A percentile compares a stretch with the other conserved stretches of the same genome.
phyloP scores from a whole-genome alignment of 2,329 filamentous ascomycete species.

The Elsinoe fawcettii region DNA sequence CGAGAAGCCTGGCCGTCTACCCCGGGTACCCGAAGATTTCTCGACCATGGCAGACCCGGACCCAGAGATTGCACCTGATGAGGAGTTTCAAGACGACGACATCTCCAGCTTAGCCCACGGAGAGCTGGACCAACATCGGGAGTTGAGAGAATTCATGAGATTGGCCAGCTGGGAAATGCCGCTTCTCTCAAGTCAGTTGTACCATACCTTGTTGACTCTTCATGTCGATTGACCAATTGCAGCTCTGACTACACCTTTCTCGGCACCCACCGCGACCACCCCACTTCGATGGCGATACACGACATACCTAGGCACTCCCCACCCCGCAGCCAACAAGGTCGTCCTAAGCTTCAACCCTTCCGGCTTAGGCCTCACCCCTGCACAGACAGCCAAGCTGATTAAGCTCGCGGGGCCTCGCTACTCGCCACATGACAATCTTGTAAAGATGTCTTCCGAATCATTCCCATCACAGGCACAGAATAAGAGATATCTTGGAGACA shows the following conservation, averaged over 20 bases:
- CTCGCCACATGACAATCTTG: constrained; percentile 71
- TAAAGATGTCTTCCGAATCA: constrained; percentile 81
- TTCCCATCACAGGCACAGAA: constrained; percentile 89
- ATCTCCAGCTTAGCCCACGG: constrained; percentile 75
- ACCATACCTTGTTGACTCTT: neutral
- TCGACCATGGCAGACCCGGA: constrained; percentile 24
- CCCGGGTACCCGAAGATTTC: constrained; percentile 18
- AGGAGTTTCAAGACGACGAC: constrained; percentile 68
- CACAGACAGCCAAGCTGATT: constrained; percentile 70
- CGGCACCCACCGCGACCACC: constrained; percentile 62
- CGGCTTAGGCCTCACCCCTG: constrained; percentile 61
- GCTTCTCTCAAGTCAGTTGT: constrained; percentile 63
- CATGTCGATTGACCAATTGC: constrained; percentile 13
- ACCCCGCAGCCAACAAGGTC: constrained; percentile 88
- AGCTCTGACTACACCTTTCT: constrained; percentile 69
- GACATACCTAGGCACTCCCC: constrained; percentile 86
- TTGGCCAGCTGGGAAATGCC: constrained; percentile 95
- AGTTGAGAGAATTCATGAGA: constrained; percentile 80
- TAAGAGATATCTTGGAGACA: constrained; percentile 83
- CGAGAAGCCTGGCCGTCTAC: constrained; percentile 7
- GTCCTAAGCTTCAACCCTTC: constrained; percentile 77
- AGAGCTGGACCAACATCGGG: constrained; percentile 80
- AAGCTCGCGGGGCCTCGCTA: constrained; percentile 82
- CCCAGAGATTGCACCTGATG: constrained; percentile 23
- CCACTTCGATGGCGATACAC: constrained; percentile 94